phyloP scores from a whole-genome alignment of 169 alveolate species.

The Plasmodium adleri region DNA sequence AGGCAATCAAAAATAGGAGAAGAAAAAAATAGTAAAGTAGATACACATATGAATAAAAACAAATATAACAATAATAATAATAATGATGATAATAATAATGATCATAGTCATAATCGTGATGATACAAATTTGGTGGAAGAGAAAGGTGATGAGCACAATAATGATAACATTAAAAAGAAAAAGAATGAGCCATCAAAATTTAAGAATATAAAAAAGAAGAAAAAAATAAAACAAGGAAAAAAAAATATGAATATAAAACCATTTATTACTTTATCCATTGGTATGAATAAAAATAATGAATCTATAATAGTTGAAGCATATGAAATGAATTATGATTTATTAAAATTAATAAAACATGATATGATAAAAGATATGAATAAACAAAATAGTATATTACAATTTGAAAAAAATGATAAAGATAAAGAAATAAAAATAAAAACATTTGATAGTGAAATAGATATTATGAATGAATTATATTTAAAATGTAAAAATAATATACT shows the following conservation, averaged over 20 bases:
- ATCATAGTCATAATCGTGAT: background rate
- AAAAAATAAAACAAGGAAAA: conserved; percentile 37
- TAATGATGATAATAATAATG: background rate
- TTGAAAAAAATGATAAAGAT: conserved; percentile 51
- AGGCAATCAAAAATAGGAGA: background rate
- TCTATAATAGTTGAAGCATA: conserved; percentile 72
- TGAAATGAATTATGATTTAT: conserved; percentile 69
- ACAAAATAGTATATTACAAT: conserved; percentile 67
- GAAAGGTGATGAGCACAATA: background rate
- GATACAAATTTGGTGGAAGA: background rate
- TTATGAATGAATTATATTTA: conserved; percentile 74
- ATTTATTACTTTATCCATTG: conserved; percentile 67
- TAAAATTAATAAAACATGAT: conserved; percentile 52
- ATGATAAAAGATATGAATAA: conserved; percentile 61
- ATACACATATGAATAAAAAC: background rate
- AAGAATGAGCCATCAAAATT: background rate
- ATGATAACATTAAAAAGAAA: background rate
- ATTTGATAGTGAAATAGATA: conserved; percentile 61
- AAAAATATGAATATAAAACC: conserved; percentile 36
- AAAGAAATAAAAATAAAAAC: conserved; percentile 63
- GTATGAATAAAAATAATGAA: conserved; percentile 54
- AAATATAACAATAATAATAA: background rate
- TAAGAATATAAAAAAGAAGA: background rate
- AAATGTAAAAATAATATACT: conserved; percentile 62
- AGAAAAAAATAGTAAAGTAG: background rate